Evolutionary conservation across 371 early-diverging fungal species (phyloP).

Genomic region (Rhizopus stolonifer): DNA sequence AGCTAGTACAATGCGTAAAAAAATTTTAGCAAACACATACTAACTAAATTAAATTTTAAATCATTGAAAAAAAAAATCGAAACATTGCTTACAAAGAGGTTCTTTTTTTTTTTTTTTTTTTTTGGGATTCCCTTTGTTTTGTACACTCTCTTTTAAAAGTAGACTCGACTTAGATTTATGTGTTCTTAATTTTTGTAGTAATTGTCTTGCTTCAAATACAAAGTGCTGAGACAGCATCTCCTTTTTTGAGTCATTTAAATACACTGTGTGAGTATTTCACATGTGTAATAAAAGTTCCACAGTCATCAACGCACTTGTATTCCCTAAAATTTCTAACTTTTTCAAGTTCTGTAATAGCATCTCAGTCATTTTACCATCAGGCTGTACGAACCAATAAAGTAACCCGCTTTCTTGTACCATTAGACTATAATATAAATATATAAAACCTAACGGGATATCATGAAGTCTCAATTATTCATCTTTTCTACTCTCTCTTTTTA

Average conservation of each 20-base stretch:
- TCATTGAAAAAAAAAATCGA: no score
- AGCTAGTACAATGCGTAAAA: no score
- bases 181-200: no score
- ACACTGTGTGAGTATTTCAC: constrained; percentile 2
- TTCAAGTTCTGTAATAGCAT: neutral
- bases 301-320: neutral
- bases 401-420: neutral
- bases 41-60: neutral
- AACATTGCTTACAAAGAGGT: no score
- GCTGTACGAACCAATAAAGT: neutral
- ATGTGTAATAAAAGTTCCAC: neutral
- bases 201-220: neutral
- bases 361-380: neutral
- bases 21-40: neutral
- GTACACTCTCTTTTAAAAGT: no score
- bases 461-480: neutral
- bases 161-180: no score
- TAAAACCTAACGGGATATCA: neutral
- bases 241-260: neutral
- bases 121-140: no score
- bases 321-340: neutral
- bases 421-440: neutral
- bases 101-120: no score
- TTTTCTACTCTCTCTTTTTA: neutral
- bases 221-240: neutral